Conservation (phyloP, 495 filamentous ascomycete genomes). For the Penicillium cosmopolitanum region DNA sequence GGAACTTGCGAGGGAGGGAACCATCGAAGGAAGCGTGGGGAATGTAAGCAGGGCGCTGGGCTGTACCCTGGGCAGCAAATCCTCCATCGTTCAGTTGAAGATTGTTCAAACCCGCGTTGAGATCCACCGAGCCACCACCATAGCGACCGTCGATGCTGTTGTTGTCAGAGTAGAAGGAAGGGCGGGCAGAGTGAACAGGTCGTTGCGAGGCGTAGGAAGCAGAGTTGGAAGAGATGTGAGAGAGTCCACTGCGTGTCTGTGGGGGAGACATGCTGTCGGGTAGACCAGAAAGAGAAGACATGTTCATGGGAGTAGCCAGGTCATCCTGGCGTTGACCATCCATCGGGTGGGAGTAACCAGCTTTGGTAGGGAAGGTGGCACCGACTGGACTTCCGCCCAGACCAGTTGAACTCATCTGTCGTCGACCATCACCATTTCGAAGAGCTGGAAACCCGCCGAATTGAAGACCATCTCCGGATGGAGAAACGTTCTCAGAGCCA, state of each 20-base stretch:
- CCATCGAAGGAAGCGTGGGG: constrained; percentile 41
- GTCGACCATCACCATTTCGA: constrained; percentile 34
- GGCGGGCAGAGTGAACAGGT: constrained; percentile 38
- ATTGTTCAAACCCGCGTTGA: constrained; percentile 36
- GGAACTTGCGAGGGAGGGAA: constrained; percentile 37
- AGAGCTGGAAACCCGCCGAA: constrained; percentile 37
- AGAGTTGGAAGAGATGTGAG: constrained; percentile 47
- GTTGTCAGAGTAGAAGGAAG: constrained; percentile 47
- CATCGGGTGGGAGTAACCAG: constrained; percentile 33
- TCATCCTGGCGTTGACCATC: constrained; percentile 39
- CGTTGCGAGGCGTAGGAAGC: constrained; percentile 39
- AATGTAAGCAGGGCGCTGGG: constrained; percentile 35
- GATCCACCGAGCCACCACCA: constrained; percentile 35
- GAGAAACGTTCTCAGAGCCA: constrained; percentile 38
- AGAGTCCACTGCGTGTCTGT: constrained; percentile 32
- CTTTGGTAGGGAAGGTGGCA: constrained; percentile 34
- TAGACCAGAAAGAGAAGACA: constrained; percentile 35
- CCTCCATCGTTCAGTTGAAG: constrained; percentile 40
- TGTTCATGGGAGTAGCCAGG: constrained; percentile 30
- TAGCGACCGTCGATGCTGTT: constrained; percentile 41
- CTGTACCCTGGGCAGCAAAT: constrained; percentile 22
- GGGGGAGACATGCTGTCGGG: constrained; percentile 36
- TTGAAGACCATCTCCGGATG: constrained; percentile 38
- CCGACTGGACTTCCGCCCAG: constrained; percentile 38
- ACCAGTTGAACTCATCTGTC: constrained; percentile 36